Percentiles rank a stretch among this genome's conserved stretches.
These are phyloP conservation scores for Filobasidium floriforme DNA, from an alignment of 768 basidiomycete genomes.

Conservation along the genomic window DNA sequence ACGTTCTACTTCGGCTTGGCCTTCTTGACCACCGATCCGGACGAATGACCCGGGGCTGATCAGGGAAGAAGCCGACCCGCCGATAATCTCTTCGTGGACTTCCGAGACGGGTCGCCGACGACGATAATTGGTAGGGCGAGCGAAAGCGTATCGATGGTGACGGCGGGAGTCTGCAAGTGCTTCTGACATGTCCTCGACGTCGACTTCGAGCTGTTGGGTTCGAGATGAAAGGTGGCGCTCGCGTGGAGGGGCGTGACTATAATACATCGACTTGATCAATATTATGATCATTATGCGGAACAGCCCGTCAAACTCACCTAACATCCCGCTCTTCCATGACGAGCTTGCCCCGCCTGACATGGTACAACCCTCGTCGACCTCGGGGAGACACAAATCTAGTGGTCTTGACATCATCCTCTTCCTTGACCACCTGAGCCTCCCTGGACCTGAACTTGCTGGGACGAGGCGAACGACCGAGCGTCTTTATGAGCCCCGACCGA, in stretches of 20 bases:
- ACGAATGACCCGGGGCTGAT: constrained; percentile 8
- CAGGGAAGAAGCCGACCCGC: constrained; percentile 20
- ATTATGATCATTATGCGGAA: not conserved
- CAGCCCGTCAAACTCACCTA: not conserved
- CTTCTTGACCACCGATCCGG: not conserved
- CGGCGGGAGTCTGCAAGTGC: too few relatives aligned
- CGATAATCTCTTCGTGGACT: constrained; percentile 4
- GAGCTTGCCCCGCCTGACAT: not conserved
- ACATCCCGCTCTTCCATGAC: constrained; percentile 5
- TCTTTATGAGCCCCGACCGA: not conserved
- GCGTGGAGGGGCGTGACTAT: not conserved
- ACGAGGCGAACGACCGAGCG: not conserved
- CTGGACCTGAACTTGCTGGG: not conserved
- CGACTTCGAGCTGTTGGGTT: not conserved
- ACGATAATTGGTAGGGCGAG: constrained; percentile 24
- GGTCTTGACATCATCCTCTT: constrained; percentile 16
- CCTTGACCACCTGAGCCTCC: not conserved
- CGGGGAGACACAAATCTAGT: constrained; percentile 6
- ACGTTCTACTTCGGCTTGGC: constrained; percentile 13
- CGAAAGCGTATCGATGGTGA: constrained; percentile 13
- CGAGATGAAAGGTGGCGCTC: not conserved
- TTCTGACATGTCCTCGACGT: not conserved
- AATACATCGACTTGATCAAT: not conserved
- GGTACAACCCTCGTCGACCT: constrained; percentile 2
- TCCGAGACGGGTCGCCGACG: constrained; percentile 16